Base-by-base conservation (phyloP, 306 rosid species). In the Quillaja saponaria region DNA sequence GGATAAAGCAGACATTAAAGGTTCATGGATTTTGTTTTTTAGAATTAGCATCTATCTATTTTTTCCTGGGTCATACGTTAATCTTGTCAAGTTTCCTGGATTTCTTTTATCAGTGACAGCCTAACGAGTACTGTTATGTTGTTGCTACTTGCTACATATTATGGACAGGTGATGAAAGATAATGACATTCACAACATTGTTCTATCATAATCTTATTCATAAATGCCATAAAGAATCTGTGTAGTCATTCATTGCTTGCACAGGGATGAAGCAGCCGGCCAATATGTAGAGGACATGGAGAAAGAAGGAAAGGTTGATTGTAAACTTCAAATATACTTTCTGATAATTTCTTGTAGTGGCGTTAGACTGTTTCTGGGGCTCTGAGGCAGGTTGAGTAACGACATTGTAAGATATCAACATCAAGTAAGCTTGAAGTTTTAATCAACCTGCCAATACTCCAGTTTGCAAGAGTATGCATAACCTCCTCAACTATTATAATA, bases 201-300 rank as follows among this genome's bases (percentile, higher is more conserved):
- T 58, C 72, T 82, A 40, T 87, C 97, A 55, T 90, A n/a, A 90
- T 75, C 97, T 90, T 48, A 84, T 90, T 56, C 97, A 90, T 51
- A 90, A 90, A 64, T 90, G 97, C 70, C 83, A 77, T 53, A 85
- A 87, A 64, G 97, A 87, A 58, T 79, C 95, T 9, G 80, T 74
- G 61, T 92, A 87, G 77, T 79, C 97, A 54, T 90, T 90, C 72
- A 81, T 81, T 67, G 61, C 76, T 31, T 77, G 84, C 63, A 77
- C 97, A 5, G 92, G 90, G 69, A 84, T 59, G 84, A 87, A 84
- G 74, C 86, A 81, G 77, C 87, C 84, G 0, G 47, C 71, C 13
- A 78, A 83, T 77, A 68, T 73, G 39, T 85, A 16, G 88, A 81
- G 67, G 82, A 80, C 81, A 81, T 90, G 90, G 95, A 87, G 58